phyloP scores from a whole-genome alignment of 208 protist species.

The Leishmania braziliensis region DNA sequence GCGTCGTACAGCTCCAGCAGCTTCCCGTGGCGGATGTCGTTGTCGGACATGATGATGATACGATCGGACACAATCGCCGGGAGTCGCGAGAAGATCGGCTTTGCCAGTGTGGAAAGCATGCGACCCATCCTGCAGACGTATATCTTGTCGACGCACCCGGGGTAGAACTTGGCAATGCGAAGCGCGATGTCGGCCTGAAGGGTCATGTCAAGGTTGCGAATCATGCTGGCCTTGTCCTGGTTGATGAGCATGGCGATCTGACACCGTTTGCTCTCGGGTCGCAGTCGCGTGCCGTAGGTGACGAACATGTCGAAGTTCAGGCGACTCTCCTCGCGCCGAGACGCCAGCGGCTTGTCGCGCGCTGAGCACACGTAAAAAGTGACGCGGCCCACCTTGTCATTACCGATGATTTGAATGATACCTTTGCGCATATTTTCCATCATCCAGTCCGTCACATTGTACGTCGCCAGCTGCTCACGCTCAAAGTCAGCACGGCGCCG shows the following conservation, averaged over 20 bases:
- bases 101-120: slow-evolving; percentile 51
- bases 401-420: slow-evolving; percentile 78
- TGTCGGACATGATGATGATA: slow-evolving; percentile 67
- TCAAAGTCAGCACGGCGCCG: slow-evolving; percentile 71
- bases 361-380: slow-evolving; percentile 61
- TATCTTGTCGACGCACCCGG: slow-evolving; percentile 71
- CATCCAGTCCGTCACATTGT: slow-evolving; percentile 79
- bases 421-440: slow-evolving; percentile 61
- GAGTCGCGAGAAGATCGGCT: slow-evolving; percentile 70
- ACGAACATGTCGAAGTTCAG: slow-evolving; percentile 79
- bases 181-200: slow-evolving; percentile 78
- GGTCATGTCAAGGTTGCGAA: slow-evolving; percentile 74
- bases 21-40: slow-evolving; percentile 55
- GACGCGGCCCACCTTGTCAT: slow-evolving; percentile 67
- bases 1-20: slow-evolving; percentile 65
- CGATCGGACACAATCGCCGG: slow-evolving; percentile 67
- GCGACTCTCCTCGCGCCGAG: slow-evolving; percentile 47
- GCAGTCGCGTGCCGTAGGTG: slow-evolving; percentile 73
- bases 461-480: slow-evolving; percentile 46
- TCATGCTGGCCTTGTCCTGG: slow-evolving; percentile 72
- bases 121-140: slow-evolving; percentile 83
- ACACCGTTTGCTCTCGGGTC: slow-evolving; percentile 56
- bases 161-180: slow-evolving; percentile 80
- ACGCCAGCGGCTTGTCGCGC: slow-evolving; percentile 50
- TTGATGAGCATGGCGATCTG: slow-evolving; percentile 79